Conservation (phyloP, 441 rosid genomes). For the Euphorbia schlechtendalii region DNA sequence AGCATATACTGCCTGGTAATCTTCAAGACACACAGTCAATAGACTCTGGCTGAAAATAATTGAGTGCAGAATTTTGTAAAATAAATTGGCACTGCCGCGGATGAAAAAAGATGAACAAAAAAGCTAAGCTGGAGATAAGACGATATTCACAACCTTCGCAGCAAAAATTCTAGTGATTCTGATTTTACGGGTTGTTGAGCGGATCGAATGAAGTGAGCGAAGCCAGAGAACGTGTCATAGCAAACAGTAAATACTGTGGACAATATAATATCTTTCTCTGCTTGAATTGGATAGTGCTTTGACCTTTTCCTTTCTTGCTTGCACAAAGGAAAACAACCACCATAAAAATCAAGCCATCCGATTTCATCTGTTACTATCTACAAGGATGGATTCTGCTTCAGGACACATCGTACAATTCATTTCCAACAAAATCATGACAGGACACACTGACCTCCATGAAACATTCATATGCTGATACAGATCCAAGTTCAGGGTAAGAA, state of each 20-base stretch:
- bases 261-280: slow-evolving; percentile 60
- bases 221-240: slow-evolving; percentile 69
- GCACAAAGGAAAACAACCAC: slow-evolving; percentile 20
- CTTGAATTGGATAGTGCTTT: slow-evolving; percentile 48
- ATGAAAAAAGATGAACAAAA: slow-evolving; percentile 3
- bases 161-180: slow-evolving; percentile 45
- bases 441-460: slow-evolving; percentile 53
- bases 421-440: slow-evolving; percentile 12
- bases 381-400: slow-evolving; percentile 14
- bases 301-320: slow-evolving; percentile 42
- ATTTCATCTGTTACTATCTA: slow-evolving; percentile 62
- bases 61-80: slow-evolving; percentile 16
- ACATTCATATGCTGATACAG: slow-evolving; percentile 42
- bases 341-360: slow-evolving; percentile 67
- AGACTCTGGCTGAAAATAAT: slow-evolving; percentile 49
- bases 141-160: slow-evolving; percentile 39
- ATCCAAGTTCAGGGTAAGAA: slow-evolving; percentile 48
- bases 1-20: slow-evolving; percentile 58
- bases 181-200: slow-evolving; percentile 46
- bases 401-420: slow-evolving; percentile 11
- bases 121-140: slow-evolving; percentile 2
- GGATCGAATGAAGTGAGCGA: slow-evolving; percentile 61
- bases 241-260: slow-evolving; percentile 53
- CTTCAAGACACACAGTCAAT: slow-evolving; percentile 47
- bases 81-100: background rate